Base-by-base conservation (phyloP, 176 grass and related monocot genomes). In the Musa itinerans region DNA sequence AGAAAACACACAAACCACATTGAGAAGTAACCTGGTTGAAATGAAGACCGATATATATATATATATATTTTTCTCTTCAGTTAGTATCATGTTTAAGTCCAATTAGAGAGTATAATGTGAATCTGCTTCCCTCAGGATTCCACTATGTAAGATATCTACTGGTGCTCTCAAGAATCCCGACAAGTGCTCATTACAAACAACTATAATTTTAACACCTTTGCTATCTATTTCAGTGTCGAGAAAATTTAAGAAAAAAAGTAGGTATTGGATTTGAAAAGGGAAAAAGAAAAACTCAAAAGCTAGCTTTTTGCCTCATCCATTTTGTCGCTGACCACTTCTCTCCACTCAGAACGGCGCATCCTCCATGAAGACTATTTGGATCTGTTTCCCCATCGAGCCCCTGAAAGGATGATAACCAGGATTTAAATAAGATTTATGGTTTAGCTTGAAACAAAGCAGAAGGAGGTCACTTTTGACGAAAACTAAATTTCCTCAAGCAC, bases 271-370 rank as follows among this genome's bases (percentile, higher is more conserved):
- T 61, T 61, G 57, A 61, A 61, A 61, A 61, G 57, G 14, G 57
- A n/a, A 61, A 61, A 61, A n/a, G 8, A 61, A 7, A 7, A 7
- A 7, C 15, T 96, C 71, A 92, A 77, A 85, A 73, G n/a, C 73
- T 82, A 63, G 87, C 63, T 61, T 86, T 92, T 64, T 96, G 89
- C 71, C 93, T 90, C 93, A 96, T 88, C 93, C 93, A 96, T 85
- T 92, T 96, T 58, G 93, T 96, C 52, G 93, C 93, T 1, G 93
- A 92, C 93, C 93, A 96, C 79, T 96, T 96, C 80, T 92, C 93
- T 9, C 93, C 93, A 79, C 83, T 83, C n/a, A 96, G 76, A 78
- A 96, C 93, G 24, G 87, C 63, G 65, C 93, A 96, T 75, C 93
- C 89, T 54, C 87, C 82, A 69, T 96, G 93, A 68, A 92, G 56